A percentile compares a stretch with the other conserved stretches of the same genome.
These are phyloP conservation scores for Sporothrix schenckii DNA, from an alignment of 2,329 filamentous ascomycete genomes.

Conservation along the genomic window DNA sequence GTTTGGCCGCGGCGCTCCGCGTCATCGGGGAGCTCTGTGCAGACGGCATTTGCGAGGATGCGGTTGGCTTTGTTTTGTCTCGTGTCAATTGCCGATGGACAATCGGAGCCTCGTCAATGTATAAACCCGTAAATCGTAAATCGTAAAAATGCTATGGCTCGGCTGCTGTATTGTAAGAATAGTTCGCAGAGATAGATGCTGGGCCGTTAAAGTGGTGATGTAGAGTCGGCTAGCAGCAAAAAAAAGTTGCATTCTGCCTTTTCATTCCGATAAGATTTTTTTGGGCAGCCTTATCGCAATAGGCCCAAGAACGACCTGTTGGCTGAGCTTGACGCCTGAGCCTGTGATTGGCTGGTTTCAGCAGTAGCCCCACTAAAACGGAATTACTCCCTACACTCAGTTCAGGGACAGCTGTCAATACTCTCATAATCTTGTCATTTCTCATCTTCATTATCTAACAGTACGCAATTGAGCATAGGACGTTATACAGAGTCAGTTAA, in stretches of 20 bases:
- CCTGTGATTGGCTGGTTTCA: background rate
- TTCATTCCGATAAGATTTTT: slow-evolving; percentile 26
- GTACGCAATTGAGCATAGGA: too few species aligned
- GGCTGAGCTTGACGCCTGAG: background rate
- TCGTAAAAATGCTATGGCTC: background rate
- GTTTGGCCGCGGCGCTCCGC: slow-evolving; percentile 31
- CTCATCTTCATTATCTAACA: too few species aligned
- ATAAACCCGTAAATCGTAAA: background rate
- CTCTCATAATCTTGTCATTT: too few species aligned
- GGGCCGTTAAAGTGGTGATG: background rate
- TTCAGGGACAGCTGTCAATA: too few species aligned
- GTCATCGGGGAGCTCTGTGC: slow-evolving; percentile 30
- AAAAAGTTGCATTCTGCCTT: slow-evolving; percentile 14
- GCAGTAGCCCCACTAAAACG: background rate
- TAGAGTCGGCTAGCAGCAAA: background rate
- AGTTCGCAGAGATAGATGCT: background rate
- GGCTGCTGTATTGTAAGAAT: background rate
- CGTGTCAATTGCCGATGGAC: background rate
- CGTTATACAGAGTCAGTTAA: too few species aligned
- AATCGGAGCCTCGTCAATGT: background rate
- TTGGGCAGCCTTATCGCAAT: slow-evolving; percentile 14
- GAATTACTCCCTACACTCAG: too few species aligned
- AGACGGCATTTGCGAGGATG: slow-evolving; percentile 22
- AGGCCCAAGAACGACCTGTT: background rate
- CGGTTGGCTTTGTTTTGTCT: background rate